Conservation (phyloP, 75 land plant species). For the Cryptomeria japonica region DNA sequence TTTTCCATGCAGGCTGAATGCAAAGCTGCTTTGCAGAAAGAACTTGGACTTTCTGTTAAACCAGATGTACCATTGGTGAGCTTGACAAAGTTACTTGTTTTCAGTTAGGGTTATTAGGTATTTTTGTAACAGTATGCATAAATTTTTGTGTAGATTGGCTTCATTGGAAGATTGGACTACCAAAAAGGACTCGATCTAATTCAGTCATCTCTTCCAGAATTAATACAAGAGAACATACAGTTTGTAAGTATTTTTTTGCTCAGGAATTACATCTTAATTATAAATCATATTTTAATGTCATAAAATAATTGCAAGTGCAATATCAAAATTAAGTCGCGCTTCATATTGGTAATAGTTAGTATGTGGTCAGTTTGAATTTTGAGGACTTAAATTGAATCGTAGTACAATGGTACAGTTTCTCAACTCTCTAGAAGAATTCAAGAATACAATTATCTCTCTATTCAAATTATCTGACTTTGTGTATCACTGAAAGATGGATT, state of each 20-base stretch:
- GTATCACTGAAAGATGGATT: neutral
- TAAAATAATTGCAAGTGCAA: neutral
- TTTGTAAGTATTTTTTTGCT: slow-evolving; percentile 51
- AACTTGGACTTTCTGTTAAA: slow-evolving; percentile 70
- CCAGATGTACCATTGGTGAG: slow-evolving; percentile 82
- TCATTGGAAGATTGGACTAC: slow-evolving; percentile 93
- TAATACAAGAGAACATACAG: slow-evolving; percentile 84
- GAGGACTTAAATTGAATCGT: neutral
- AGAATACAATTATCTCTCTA: neutral
- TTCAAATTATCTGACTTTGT: neutral
- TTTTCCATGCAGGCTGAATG: slow-evolving; percentile 54
- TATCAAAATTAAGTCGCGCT: neutral
- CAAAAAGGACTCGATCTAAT: slow-evolving; percentile 93
- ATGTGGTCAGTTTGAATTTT: neutral
- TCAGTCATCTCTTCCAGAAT: slow-evolving; percentile 57
- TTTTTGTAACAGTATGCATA: neutral
- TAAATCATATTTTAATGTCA: neutral
- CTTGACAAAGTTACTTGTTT: neutral
- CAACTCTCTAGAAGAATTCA: neutral
- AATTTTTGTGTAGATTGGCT: slow-evolving; percentile 62
- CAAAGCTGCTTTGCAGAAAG: slow-evolving; percentile 83
- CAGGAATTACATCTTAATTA: neutral
- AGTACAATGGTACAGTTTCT: neutral
- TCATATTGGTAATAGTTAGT: neutral
- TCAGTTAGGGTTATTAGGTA: neutral